Conservation (phyloP, 768 basidiomycete genomes). For the Trametes maxima region DNA sequence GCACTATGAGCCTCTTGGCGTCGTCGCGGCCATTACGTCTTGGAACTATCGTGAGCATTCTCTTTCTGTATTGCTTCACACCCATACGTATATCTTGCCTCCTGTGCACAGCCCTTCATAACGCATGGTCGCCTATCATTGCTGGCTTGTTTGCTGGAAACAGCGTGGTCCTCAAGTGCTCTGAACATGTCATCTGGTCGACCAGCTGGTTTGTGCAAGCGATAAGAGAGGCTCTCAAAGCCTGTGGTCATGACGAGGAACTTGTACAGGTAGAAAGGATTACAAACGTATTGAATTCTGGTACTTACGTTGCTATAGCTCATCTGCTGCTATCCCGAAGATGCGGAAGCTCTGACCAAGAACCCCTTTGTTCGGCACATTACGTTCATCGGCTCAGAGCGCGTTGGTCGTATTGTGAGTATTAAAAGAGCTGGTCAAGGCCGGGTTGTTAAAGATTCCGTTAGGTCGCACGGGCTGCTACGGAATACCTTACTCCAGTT, state of each 20-base stretch:
- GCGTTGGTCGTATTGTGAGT: slow-evolving; percentile 69
- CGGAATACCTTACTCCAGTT: slow-evolving; percentile 86
- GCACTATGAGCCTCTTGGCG: slow-evolving; percentile 88
- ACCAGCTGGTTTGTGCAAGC: slow-evolving; percentile 81
- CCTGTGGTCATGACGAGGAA: slow-evolving; percentile 81
- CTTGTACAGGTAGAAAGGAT: slow-evolving; percentile 71
- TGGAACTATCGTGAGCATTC: slow-evolving; percentile 87
- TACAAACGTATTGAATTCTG: neutral
- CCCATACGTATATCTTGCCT: neutral
- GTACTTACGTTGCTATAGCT: slow-evolving; percentile 43
- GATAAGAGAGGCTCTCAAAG: slow-evolving; percentile 73
- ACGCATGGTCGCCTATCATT: slow-evolving; percentile 91
- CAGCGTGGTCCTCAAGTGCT: slow-evolving; percentile 87
- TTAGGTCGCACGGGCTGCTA: slow-evolving; percentile 82
- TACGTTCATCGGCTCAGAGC: slow-evolving; percentile 88
- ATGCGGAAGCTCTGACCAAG: slow-evolving; percentile 80
- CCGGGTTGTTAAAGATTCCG: slow-evolving; percentile 4
- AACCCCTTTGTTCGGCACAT: slow-evolving; percentile 87
- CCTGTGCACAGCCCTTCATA: slow-evolving; percentile 75
- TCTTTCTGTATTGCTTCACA: neutral
- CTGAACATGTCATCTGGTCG: slow-evolving; percentile 92
- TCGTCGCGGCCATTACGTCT: slow-evolving; percentile 90
- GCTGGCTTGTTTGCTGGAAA: slow-evolving; percentile 92
- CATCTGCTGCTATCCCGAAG: slow-evolving; percentile 86
- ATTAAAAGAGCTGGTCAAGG: slow-evolving; percentile 20